Percentiles rank a stretch among this genome's conserved stretches.
Conservation (phyloP, 352 stramenopile genomes). For the Phytophthora pini region DNA sequence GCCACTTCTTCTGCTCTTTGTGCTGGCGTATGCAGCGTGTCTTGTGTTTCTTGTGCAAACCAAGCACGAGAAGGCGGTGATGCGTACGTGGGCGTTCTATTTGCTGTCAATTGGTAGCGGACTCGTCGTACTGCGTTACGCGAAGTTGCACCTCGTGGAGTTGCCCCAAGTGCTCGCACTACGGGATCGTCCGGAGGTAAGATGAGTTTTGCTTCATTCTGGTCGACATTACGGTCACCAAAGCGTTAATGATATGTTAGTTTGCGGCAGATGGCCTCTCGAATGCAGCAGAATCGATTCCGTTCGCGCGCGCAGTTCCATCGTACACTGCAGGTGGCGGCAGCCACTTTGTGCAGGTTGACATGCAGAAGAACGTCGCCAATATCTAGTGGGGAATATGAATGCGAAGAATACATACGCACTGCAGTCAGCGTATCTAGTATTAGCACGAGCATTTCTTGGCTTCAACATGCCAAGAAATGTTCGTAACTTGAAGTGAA, state of each 20-base stretch:
- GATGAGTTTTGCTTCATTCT: constrained; percentile 7
- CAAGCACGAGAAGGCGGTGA: constrained; percentile 37
- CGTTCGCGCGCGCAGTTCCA: constrained; percentile 62
- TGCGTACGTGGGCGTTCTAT: constrained; percentile 65
- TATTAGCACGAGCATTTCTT: too few relatives aligned
- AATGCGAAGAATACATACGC: too few relatives aligned
- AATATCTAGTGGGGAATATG: constrained; percentile 15
- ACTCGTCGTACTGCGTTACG: constrained; percentile 70
- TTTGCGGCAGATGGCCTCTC: constrained; percentile 55
- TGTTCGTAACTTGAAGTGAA: neutral
- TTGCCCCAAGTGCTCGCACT: constrained; percentile 73
- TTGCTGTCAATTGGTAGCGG: constrained; percentile 62
- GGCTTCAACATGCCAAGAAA: too few relatives aligned
- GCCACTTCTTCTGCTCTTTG: constrained; percentile 58
- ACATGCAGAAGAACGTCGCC: constrained; percentile 23
- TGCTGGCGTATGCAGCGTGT: constrained; percentile 42
- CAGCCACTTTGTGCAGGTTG: constrained; percentile 22
- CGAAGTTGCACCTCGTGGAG: constrained; percentile 77
- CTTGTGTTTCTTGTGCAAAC: constrained; percentile 50
- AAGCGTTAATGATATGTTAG: constrained; percentile 25
- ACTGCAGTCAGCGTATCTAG: too few relatives aligned
- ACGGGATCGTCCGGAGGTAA: constrained; percentile 69
- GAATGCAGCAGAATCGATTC: constrained; percentile 49
- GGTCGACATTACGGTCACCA: too few relatives aligned
- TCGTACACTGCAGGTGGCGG: constrained; percentile 43